Conservation (phyloP, 1,284 basidiomycete genomes). For the Phenoliferia sp. region DNA sequence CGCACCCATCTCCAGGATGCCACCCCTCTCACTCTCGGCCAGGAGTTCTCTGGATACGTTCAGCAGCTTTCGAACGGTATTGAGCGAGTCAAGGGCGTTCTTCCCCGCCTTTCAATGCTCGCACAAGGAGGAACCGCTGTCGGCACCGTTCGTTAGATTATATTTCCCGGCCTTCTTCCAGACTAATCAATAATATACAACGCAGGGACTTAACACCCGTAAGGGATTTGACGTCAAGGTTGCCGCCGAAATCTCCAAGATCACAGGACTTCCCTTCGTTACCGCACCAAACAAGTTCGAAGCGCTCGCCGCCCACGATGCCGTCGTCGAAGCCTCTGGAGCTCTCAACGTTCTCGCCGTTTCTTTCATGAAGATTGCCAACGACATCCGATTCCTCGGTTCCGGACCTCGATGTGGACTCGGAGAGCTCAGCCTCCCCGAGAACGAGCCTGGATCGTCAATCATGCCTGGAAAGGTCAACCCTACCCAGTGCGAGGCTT, state of each 20-base stretch:
- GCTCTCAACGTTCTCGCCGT: constrained; percentile 92
- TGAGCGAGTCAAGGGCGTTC: constrained; percentile 70
- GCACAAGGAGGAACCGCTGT: constrained; percentile 99
- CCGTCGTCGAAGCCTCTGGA: constrained; percentile 93
- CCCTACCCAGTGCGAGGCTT: constrained; percentile 97
- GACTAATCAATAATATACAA: neutral
- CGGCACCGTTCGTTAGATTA: constrained; percentile 66
- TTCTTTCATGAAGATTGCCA: constrained; percentile 98
- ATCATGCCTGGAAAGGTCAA: constrained; percentile 99
- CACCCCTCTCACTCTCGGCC: constrained; percentile 93
- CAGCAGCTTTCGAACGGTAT: constrained; percentile 91
- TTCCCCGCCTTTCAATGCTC: constrained; percentile 83
- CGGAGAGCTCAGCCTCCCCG: constrained; percentile 88
- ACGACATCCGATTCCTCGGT: constrained; percentile 96
- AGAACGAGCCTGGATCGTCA: constrained; percentile 98
- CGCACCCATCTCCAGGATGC: constrained; percentile 98
- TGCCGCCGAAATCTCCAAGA: constrained; percentile 83
- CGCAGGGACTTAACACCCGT: constrained; percentile 89
- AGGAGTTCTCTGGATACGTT: constrained; percentile 98
- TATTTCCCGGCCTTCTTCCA: neutral
- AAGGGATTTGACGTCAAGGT: constrained; percentile 95
- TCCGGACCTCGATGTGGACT: constrained; percentile 97
- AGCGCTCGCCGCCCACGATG: constrained; percentile 93
- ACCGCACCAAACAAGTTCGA: constrained; percentile 99
- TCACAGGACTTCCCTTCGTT: constrained; percentile 85